These are phyloP conservation scores for Hypoxylon lenormandii DNA, from an alignment of 495 filamentous ascomycete species.

Conservation along the genomic window DNA sequence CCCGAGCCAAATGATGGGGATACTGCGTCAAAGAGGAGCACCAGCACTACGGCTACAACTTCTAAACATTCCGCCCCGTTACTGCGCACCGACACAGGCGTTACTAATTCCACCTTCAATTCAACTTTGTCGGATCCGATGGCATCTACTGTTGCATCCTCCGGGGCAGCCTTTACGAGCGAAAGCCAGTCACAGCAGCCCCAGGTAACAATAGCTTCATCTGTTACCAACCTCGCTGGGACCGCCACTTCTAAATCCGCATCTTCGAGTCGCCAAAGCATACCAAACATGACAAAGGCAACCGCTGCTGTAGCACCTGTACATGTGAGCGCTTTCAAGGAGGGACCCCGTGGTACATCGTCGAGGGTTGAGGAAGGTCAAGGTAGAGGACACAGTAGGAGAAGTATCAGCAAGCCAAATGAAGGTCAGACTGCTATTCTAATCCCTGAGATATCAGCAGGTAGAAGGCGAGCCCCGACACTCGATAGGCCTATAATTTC, in stretches of 20 bases:
- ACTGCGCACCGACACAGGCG: constrained; percentile 52
- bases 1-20: constrained; percentile 58
- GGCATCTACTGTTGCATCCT: constrained; percentile 53
- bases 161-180: constrained; percentile 51
- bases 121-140: constrained; percentile 54
- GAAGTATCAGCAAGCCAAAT: constrained; percentile 54
- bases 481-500: constrained; percentile 54
- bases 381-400: constrained; percentile 44
- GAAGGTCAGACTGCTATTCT: constrained; percentile 46
- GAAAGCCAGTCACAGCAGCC: constrained; percentile 55
- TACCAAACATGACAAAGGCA: constrained; percentile 63
- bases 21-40: constrained; percentile 52
- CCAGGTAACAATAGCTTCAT: constrained; percentile 67
- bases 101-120: constrained; percentile 53
- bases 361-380: constrained; percentile 56
- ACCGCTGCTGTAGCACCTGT: constrained; percentile 64
- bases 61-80: constrained; percentile 55
- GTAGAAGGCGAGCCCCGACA: constrained; percentile 44
- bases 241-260: constrained; percentile 62
- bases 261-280: constrained; percentile 59
- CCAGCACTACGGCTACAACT: constrained; percentile 53
- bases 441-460: constrained; percentile 52
- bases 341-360: constrained; percentile 54
- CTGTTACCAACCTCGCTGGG: constrained; percentile 63
- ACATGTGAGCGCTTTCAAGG: constrained; percentile 68